These are phyloP conservation scores for Verruconis gallopava DNA, from an alignment of 2,329 filamentous ascomycete genomes.

Conservation along the genomic window DNA sequence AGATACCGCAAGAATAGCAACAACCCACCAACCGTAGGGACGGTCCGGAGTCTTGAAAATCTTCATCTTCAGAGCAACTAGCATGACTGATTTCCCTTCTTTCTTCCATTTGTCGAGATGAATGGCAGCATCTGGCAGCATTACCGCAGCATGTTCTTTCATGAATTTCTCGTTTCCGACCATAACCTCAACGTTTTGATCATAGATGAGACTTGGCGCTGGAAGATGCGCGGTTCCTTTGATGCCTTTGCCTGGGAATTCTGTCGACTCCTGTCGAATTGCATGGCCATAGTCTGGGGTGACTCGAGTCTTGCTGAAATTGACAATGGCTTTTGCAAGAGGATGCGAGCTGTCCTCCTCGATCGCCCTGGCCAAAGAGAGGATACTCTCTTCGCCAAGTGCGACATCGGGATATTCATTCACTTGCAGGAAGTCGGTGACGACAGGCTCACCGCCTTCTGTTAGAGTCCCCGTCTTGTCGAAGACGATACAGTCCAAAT, in stretches of 20 bases:
- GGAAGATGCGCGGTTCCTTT: slow-evolving; percentile 38
- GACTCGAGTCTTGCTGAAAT: slow-evolving; percentile 39
- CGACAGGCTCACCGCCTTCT: slow-evolving; percentile 53
- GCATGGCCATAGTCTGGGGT: slow-evolving; percentile 14
- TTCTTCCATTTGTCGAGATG: slow-evolving; percentile 23
- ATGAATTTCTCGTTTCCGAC: slow-evolving; percentile 51
- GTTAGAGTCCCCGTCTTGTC: slow-evolving; percentile 84
- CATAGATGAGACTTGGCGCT: slow-evolving; percentile 13
- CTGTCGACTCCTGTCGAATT: slow-evolving; percentile 29
- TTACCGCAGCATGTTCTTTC: neutral
- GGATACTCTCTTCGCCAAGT: slow-evolving; percentile 23
- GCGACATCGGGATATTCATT: slow-evolving; percentile 13
- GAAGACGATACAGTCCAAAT: slow-evolving; percentile 66
- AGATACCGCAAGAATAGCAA: slow-evolving; percentile 58
- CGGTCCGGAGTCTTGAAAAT: slow-evolving; percentile 70
- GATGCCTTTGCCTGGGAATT: slow-evolving; percentile 59
- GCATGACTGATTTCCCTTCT: slow-evolving; percentile 28
- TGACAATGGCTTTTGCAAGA: slow-evolving; percentile 55
- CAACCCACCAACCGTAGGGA: slow-evolving; percentile 14
- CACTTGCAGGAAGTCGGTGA: slow-evolving; percentile 44
- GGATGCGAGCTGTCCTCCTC: slow-evolving; percentile 66
- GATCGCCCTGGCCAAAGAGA: slow-evolving; percentile 45
- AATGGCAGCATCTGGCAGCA: slow-evolving; percentile 14
- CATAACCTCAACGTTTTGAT: slow-evolving; percentile 35
- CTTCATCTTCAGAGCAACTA: slow-evolving; percentile 31